A percentile compares a stretch with the other conserved stretches of the same genome.
These are phyloP conservation scores for Colletotrichum chlorophyti DNA, from an alignment of 2,329 filamentous ascomycete genomes.

Conservation along the genomic window DNA sequence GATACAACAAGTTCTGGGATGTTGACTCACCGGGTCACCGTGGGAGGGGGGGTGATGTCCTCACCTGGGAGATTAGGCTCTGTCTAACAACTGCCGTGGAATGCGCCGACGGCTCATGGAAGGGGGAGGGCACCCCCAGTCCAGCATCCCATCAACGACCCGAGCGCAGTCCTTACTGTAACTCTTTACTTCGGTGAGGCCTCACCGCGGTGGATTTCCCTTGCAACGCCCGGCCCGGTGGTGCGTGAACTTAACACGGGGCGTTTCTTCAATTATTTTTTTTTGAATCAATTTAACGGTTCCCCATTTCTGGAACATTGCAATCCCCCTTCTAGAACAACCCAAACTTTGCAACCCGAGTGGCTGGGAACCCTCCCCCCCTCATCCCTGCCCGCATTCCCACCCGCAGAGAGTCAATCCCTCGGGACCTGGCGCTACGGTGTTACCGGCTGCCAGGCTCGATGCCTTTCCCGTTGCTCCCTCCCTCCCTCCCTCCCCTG, in stretches of 20 bases:
- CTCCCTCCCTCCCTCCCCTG: constrained; percentile 5
- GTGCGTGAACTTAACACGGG: too few species aligned
- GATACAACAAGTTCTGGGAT: constrained; percentile 2
- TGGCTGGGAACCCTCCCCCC: constrained; percentile 3
- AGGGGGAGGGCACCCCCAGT: too few species aligned
- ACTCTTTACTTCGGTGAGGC: constrained; percentile 21
- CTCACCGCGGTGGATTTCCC: constrained; percentile 13
- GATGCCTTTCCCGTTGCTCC: not conserved
- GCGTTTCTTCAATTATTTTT: not conserved
- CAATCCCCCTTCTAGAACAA: constrained; percentile 16
- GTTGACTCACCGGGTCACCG: constrained; percentile 22
- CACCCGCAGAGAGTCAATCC: not conserved
- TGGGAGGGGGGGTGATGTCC: not conserved
- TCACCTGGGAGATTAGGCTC: constrained; percentile 16
- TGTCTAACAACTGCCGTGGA: constrained; percentile 12
- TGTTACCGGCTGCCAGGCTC: constrained; percentile 21
- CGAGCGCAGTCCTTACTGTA: not conserved
- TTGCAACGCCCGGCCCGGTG: constrained; percentile 6
- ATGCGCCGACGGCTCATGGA: not conserved
- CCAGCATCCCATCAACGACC: not conserved
- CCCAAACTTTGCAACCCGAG: constrained; percentile 16
- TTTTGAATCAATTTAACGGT: constrained; percentile 14
- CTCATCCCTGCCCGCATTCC: not conserved
- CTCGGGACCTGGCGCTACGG: constrained; percentile 7
- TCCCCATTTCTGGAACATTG: constrained; percentile 14